These are phyloP conservation scores for Marasmius tenuissimus DNA, from an alignment of 1,284 basidiomycete genomes.

Conservation along the genomic window DNA sequence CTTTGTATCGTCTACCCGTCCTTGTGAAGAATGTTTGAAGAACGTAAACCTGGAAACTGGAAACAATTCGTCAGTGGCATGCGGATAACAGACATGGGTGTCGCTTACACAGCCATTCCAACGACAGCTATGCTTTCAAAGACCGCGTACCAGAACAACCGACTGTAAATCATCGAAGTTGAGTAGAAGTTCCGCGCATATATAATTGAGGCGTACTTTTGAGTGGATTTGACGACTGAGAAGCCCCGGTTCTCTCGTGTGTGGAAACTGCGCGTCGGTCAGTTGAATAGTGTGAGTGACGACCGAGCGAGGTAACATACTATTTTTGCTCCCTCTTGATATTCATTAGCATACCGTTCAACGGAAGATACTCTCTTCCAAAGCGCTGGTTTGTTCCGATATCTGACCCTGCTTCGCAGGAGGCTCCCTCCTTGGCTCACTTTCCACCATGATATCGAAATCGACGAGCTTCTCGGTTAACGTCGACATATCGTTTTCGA, in stretches of 20 bases:
- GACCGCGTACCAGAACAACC: conserved; percentile 89
- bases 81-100: conserved; percentile 4
- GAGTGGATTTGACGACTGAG: conserved; percentile 76
- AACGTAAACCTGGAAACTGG: conserved; percentile 85
- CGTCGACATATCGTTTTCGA: conserved; percentile 95
- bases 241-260: conserved; percentile 83
- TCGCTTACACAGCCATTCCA: conserved; percentile 78
- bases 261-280: conserved; percentile 57
- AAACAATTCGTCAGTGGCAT: conserved; percentile 6
- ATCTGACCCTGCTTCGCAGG: conserved; percentile 84
- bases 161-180: conserved; percentile 42
- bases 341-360: conserved; percentile 82
- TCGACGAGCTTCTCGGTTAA: conserved; percentile 90
- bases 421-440: conserved; percentile 83
- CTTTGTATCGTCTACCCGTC: conserved; percentile 83
- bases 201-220: conserved; percentile 51
- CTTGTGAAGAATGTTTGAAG: conserved; percentile 93
- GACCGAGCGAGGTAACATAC: conserved; percentile 42
- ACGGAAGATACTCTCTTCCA: conserved; percentile 94
- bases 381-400: conserved; percentile 83
- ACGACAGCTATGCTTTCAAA: conserved; percentile 77
- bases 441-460: conserved; percentile 98
- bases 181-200: neutral
- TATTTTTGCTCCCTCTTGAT: conserved; percentile 93
- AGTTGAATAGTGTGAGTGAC: conserved; percentile 11